Conservation (phyloP, 345 rosid species). For the Populus ilicifolia region DNA sequence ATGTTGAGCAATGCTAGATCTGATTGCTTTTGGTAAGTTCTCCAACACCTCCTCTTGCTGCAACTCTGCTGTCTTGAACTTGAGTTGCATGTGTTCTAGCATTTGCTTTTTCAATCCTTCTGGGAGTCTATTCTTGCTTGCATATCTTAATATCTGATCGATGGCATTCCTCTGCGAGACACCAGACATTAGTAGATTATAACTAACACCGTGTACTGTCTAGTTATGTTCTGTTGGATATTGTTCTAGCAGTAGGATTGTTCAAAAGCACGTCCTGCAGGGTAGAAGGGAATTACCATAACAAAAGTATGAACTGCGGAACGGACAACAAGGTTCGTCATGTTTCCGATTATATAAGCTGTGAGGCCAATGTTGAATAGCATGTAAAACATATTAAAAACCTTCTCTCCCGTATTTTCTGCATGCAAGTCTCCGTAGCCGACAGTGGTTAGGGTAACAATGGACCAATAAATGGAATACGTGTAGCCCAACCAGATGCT, state of each 20-base stretch:
- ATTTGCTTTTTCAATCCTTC: slow-evolving; percentile 82
- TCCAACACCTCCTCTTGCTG: slow-evolving; percentile 82
- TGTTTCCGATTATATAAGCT: slow-evolving; percentile 84
- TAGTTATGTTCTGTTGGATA: neutral
- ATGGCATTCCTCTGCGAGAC: slow-evolving; percentile 67
- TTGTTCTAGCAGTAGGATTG: neutral
- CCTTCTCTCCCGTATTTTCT: slow-evolving; percentile 59
- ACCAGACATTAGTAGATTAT: neutral
- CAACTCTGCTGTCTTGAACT: slow-evolving; percentile 78
- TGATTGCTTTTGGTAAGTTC: slow-evolving; percentile 83
- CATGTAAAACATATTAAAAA: slow-evolving; percentile 81
- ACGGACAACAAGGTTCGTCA: slow-evolving; percentile 91
- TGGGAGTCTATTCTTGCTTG: slow-evolving; percentile 78
- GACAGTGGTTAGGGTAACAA: slow-evolving; percentile 82
- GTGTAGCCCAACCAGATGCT: slow-evolving; percentile 85
- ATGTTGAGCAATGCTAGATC: slow-evolving; percentile 80
- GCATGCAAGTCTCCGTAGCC: slow-evolving; percentile 92
- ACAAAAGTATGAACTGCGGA: slow-evolving; percentile 54
- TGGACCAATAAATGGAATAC: slow-evolving; percentile 90
- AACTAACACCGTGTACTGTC: neutral
- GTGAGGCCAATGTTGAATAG: slow-evolving; percentile 85
- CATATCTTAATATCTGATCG: slow-evolving; percentile 66
- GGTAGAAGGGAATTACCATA: slow-evolving; percentile 45
- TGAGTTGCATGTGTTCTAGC: slow-evolving; percentile 89
- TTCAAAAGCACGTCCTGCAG: neutral